Conservation (phyloP, 768 basidiomycete genomes). For the Paxillus involutus region DNA sequence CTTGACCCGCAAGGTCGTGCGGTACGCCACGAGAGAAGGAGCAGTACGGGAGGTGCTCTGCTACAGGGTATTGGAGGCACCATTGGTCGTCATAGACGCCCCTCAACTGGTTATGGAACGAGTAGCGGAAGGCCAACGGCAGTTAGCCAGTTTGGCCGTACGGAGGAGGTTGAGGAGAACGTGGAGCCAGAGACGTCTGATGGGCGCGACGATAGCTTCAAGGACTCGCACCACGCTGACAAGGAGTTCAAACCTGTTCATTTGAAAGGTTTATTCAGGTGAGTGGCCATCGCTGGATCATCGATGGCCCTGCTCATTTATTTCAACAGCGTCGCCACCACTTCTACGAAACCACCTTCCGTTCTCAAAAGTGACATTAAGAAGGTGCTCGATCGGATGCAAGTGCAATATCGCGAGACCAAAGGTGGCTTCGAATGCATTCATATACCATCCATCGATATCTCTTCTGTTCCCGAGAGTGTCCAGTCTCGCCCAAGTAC, state of each 20-base stretch:
- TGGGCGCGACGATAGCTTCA: slow-evolving; percentile 43
- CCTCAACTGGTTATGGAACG: slow-evolving; percentile 62
- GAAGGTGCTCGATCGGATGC: slow-evolving; percentile 89
- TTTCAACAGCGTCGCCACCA: slow-evolving; percentile 79
- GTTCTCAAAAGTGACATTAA: slow-evolving; percentile 83
- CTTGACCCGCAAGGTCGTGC: slow-evolving; percentile 67
- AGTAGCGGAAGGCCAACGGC: slow-evolving; percentile 26
- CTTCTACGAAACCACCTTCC: slow-evolving; percentile 83
- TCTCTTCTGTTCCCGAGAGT: slow-evolving; percentile 64
- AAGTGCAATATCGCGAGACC: slow-evolving; percentile 90
- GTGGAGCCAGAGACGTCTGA: slow-evolving; percentile 40
- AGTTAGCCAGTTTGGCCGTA: slow-evolving; percentile 52
- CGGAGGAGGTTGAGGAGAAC: slow-evolving; percentile 47
- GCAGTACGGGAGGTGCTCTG: slow-evolving; percentile 70
- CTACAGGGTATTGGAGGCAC: slow-evolving; percentile 49
- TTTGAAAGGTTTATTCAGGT: slow-evolving; percentile 95
- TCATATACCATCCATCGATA: slow-evolving; percentile 90
- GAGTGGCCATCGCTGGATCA: slow-evolving; percentile 10
- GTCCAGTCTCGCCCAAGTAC: slow-evolving; percentile 32
- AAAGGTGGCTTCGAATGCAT: slow-evolving; percentile 95
- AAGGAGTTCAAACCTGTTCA: slow-evolving; percentile 93
- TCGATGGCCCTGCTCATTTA: slow-evolving; percentile 1
- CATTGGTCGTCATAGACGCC: slow-evolving; percentile 66
- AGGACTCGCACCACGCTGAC: slow-evolving; percentile 49
- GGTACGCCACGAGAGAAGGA: slow-evolving; percentile 69